Evolutionary conservation across 805 yeast species (phyloP).

Genomic region (Metschnikowia lachancei): DNA sequence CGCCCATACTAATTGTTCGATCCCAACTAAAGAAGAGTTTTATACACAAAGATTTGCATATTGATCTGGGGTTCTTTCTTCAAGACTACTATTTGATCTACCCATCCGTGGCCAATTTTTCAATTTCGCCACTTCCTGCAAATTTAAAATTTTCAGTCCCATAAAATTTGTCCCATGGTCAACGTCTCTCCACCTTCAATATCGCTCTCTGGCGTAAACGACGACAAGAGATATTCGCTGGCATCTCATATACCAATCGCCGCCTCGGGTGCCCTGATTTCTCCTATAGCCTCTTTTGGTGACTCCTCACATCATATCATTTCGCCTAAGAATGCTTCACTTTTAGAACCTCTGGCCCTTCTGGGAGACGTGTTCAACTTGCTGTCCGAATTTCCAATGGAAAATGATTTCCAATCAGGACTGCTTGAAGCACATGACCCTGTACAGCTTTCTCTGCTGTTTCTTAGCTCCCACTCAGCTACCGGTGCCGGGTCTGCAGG

Average conservation of each 20-base stretch:
- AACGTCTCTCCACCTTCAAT: conserved; percentile 18
- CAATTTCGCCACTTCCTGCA: no score
- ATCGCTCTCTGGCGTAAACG: conserved; percentile 14
- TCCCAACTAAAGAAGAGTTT: no score
- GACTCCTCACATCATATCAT: conserved; percentile 1
- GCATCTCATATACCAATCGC: neutral
- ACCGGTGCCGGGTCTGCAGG: conserved; percentile 8
- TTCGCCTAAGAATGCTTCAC: conserved; percentile 14
- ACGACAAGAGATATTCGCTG: conserved; percentile 6
- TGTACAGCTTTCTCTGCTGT: conserved; percentile 17
- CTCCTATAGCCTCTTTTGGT: conserved; percentile 2
- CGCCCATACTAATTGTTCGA: neutral
- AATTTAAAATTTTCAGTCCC: no score
- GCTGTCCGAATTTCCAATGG: conserved; percentile 10
- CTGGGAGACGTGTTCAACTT: conserved; percentile 13
- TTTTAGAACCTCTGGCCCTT: conserved; percentile 11
- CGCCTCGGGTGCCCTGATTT: conserved; percentile 2
- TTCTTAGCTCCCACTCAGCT: conserved; percentile 13
- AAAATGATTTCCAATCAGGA: neutral
- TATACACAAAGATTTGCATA: no score
- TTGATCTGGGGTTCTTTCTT: no score
- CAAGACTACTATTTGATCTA: no score
- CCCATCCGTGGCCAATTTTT: no score
- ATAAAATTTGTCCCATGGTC: conserved; percentile 8
- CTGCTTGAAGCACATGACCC: neutral